A percentile compares a stretch with the other conserved stretches of the same genome.
Evolutionary conservation across 208 protist species (phyloP).

Genomic region (Wallacemonas sp.): DNA sequence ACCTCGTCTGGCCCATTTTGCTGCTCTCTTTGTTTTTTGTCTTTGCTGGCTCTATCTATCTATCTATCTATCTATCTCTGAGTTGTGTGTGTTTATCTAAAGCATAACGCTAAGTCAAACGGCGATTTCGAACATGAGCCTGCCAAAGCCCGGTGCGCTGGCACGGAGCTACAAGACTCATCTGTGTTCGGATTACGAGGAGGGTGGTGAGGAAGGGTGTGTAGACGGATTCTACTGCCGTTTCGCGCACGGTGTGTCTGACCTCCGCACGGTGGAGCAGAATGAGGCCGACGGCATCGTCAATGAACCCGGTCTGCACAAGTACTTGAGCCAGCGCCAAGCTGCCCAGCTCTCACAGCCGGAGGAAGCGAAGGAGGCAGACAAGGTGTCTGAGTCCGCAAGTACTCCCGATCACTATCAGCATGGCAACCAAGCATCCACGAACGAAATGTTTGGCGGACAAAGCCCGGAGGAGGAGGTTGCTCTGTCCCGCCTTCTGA

Average conservation of each 20-base stretch:
- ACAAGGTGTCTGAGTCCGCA: no score
- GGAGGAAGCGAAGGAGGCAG: no score
- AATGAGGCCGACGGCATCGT: conserved; percentile 16
- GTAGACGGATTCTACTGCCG: conserved; percentile 1
- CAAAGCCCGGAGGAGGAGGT: background rate
- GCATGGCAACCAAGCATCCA: no score
- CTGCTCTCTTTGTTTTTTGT: no score
- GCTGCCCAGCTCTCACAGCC: no score
- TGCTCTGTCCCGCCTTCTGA: conserved; percentile 1
- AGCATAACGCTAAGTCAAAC: no score
- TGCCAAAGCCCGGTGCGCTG: background rate
- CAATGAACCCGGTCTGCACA: conserved; percentile 3
- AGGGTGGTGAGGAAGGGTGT: background rate
- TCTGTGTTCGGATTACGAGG: background rate
- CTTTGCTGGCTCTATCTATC: no score
- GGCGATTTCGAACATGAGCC: conserved; percentile 1
- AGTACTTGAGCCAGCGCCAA: background rate
- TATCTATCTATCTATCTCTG: no score
- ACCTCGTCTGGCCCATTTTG: no score
- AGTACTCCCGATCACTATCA: no score
- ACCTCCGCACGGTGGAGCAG: conserved; percentile 3
- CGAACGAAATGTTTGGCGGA: background rate
- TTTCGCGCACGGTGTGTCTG: background rate
- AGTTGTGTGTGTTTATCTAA: no score
- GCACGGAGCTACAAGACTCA: background rate